Evolutionary conservation across 345 rosid species (phyloP).

Genomic region (Aquilaria malaccensis): DNA sequence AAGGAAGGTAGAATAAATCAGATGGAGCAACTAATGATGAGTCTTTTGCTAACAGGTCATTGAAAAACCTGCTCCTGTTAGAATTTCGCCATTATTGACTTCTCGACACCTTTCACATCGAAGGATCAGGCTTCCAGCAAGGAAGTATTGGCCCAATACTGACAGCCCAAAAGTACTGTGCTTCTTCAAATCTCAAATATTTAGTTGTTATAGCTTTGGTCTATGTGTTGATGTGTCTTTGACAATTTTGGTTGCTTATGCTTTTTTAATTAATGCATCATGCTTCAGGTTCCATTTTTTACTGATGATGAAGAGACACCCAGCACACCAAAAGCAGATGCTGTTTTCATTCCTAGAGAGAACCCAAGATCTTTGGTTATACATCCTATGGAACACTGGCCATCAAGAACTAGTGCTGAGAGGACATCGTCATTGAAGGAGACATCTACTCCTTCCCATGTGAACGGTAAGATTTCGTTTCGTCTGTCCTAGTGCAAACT

Average conservation of each 20-base stretch:
- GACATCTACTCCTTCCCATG: slow-evolving; percentile 24
- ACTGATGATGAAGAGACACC: slow-evolving; percentile 71
- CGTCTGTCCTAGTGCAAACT: neutral
- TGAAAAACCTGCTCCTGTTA: slow-evolving; percentile 69
- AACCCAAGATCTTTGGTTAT: slow-evolving; percentile 86
- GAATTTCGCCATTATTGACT: slow-evolving; percentile 75
- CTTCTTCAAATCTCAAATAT: neutral
- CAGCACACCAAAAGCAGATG: slow-evolving; percentile 85
- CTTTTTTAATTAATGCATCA: slow-evolving; percentile 11
- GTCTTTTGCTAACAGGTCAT: slow-evolving; percentile 43
- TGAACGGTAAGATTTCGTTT: slow-evolving; percentile 39
- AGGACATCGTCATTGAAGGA: slow-evolving; percentile 45
- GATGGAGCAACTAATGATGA: slow-evolving; percentile 1
- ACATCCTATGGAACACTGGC: slow-evolving; percentile 50
- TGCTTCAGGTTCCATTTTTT: slow-evolving; percentile 81
- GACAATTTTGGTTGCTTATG: neutral
- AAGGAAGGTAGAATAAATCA: neutral
- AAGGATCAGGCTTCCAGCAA: slow-evolving; percentile 60
- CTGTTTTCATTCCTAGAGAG: slow-evolving; percentile 81
- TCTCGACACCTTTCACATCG: slow-evolving; percentile 76
- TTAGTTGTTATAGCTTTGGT: neutral
- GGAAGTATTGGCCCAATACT: slow-evolving; percentile 69
- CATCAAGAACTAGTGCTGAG: slow-evolving; percentile 38
- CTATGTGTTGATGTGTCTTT: neutral
- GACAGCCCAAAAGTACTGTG: slow-evolving; percentile 58